Evolutionary conservation across 2,329 filamentous ascomycete genomes (phyloP).

Genomic region (Penicillium sclerotiorum): DNA sequence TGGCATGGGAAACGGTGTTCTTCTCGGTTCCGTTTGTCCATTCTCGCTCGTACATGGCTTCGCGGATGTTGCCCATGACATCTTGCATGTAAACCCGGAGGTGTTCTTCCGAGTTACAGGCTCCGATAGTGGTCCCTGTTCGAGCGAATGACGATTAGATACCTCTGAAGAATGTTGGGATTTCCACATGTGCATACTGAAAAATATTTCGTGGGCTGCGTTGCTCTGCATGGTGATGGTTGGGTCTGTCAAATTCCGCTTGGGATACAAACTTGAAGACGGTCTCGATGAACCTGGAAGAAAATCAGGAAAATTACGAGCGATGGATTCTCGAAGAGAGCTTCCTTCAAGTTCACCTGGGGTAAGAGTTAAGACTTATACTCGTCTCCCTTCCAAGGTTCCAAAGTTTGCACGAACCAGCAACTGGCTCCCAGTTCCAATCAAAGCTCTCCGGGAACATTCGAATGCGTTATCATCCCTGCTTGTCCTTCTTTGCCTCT

Average conservation of each 20-base stretch:
- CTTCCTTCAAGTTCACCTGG: too few species aligned
- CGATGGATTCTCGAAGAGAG: neutral
- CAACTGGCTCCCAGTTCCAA: too few species aligned
- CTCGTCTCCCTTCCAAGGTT: too few species aligned
- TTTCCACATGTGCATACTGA: neutral
- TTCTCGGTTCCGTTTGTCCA: neutral
- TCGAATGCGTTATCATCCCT: too few species aligned
- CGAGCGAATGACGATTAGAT: neutral
- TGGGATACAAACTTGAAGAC: neutral
- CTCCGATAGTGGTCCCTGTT: neutral
- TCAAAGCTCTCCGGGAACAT: too few species aligned
- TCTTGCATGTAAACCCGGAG: conserved; percentile 2
- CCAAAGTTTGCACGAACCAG: too few species aligned
- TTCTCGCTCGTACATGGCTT: neutral
- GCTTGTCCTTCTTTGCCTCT: too few species aligned
- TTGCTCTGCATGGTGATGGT: neutral
- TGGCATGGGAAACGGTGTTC: neutral
- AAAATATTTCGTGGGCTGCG: neutral
- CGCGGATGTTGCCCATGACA: neutral
- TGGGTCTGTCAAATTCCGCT: neutral
- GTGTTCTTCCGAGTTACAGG: neutral
- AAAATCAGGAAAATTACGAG: neutral
- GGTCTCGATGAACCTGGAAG: too few species aligned
- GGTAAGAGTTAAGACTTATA: too few species aligned
- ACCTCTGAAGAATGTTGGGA: neutral